Evolutionary conservation across 2,329 filamentous ascomycete species (phyloP), one percentile per base, ranked within the genome.

Genomic region (Paramyrothecium sp.): DNA sequence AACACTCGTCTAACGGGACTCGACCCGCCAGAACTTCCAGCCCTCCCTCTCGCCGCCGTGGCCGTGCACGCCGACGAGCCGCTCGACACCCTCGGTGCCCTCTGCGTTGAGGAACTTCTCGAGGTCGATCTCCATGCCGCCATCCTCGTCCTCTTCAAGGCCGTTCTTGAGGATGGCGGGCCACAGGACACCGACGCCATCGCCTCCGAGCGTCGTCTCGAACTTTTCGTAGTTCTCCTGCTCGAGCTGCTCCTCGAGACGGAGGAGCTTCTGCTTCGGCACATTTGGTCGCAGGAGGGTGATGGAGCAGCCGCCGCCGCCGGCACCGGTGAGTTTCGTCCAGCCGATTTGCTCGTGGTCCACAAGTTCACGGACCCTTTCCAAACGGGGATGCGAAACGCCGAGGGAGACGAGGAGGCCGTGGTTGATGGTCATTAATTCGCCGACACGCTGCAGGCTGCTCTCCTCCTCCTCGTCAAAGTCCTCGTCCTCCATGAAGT

Each of bases 281-380:
- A 83, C 78, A 30, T 84, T 85, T 0, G 91, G 90, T 62, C 89
- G 89, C 52, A 99, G 80, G 3, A 99, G 79, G 0, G 94, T 96
- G 64, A 99, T 98, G 3, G 93, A 94, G 73, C 96, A 98, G 3
- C 95, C 95, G 56, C 95, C 96, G 13, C 95, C 96, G 21, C 95
- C 95, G 1, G 95, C 95, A 34, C 95, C 95, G 0, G 95, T 99
- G 57, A 99, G 83, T 73, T 99, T 99, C 13, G 95, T 97, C 93
- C 93, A 99, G 30, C 95, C 95, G 56, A 97, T 90, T 46, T 89
- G 90, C 56, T 92, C 85, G 65, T 95, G 87, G 64, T 99, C 94
- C 52, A 96, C 89, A 23, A 99, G 79, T 75, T 97, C 94, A 60
- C 95, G 87, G 65, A 99, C 88, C 33, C 94, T 87, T 75, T 99